Base-by-base conservation (phyloP, 1,139 yeast species). In the Lodderomyces metapsilosis region DNA sequence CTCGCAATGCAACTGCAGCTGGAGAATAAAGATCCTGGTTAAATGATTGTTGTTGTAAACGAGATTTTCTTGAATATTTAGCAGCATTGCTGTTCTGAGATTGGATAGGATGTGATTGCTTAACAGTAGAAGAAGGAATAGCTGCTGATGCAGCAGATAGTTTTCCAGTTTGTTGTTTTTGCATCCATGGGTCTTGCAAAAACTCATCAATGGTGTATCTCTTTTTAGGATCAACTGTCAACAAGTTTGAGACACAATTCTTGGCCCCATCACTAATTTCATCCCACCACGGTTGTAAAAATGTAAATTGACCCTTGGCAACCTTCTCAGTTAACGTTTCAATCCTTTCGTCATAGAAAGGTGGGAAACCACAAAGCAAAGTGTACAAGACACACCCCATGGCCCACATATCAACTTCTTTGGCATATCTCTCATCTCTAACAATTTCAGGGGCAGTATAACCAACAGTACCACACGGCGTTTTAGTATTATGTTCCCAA, bases 1-100 rank as follows among this genome's bases (percentile, higher is more conserved):
- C 98, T 53, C 89, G 84, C 71, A 92, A 77, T 0, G 95, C 95
- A 42, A 84, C 88, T 0, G 94, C 94, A 5, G 94, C 96, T 4
- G 97, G 97, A 1, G 96, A 84, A 53, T 84, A 84, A 50, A 76
- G 47, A 16, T 49, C 62, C 27, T 51, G 53, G 15, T 22, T 41
- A 16, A 21, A 18, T 13, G 43, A 24, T 31, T 40, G 33, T 8
- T 36, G 51, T 51, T 42, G 48, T 47, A 46, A 58, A 10, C 32
- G 32, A 8, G 32, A 28, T 46, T 58, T 63, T 47, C 61, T 60
- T 35, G 59, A 56, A 46, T 58, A 62, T 42, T 52, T 52, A 25
- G 45, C 50, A 37, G 50, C 47, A 20, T 15, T 27, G 11, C 36
- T 42, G 15, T 37, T 37, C 13, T 39, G 43, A 6, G 54, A 50